Evolutionary conservation across 768 basidiomycete genomes (phyloP).

Genomic region (Exidia glandulosa): DNA sequence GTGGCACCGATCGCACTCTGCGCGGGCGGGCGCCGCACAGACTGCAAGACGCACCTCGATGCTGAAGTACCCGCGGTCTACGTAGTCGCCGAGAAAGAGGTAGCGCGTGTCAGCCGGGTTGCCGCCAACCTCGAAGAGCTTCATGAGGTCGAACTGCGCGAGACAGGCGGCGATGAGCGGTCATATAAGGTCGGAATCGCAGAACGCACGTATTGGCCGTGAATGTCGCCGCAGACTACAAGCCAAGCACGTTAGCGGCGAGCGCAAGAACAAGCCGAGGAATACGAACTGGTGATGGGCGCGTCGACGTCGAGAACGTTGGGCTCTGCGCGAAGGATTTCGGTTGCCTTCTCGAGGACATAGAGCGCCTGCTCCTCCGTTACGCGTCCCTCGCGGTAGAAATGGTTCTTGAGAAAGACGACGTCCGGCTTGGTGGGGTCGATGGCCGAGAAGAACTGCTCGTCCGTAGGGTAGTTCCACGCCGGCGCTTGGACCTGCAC

Average conservation of each 20-base stretch:
- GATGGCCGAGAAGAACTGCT: constrained; percentile 28
- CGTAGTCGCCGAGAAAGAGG: constrained; percentile 35
- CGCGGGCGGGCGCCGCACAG: neutral
- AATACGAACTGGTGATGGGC: constrained; percentile 28
- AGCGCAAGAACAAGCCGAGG: neutral
- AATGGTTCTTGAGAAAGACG: constrained; percentile 36
- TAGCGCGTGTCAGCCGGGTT: constrained; percentile 37
- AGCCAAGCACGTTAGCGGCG: neutral
- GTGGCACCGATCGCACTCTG: too few relatives aligned
- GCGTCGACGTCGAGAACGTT: constrained; percentile 34
- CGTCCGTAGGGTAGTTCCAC: constrained; percentile 28
- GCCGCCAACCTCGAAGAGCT: constrained; percentile 35
- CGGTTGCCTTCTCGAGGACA: constrained; percentile 25
- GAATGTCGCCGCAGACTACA: constrained; percentile 34
- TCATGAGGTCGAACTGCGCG: constrained; percentile 33
- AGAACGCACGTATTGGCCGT: constrained; percentile 31
- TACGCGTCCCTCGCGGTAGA: constrained; percentile 31
- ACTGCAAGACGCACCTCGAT: constrained; percentile 25
- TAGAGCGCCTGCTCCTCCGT: constrained; percentile 33
- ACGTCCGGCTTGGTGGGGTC: constrained; percentile 31
- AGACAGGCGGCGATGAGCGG: neutral
- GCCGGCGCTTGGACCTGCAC: constrained; percentile 35
- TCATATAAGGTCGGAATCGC: neutral
- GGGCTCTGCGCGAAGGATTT: constrained; percentile 29
- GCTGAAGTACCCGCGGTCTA: constrained; percentile 35